Conservation (phyloP, 345 rosid genomes). For the Rhizophora mangle region DNA sequence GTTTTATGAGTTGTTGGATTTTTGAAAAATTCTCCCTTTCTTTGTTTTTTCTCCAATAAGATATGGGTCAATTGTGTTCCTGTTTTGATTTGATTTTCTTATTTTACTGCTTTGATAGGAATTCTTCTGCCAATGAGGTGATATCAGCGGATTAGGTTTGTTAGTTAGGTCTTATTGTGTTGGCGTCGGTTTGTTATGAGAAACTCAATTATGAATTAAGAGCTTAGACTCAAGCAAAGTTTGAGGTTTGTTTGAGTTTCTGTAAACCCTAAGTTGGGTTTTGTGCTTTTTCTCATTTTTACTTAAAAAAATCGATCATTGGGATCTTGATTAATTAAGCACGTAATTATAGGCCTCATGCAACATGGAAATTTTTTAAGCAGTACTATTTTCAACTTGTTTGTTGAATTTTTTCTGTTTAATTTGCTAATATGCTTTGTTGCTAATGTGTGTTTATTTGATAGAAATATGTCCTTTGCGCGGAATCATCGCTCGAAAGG, state of each 20-base stretch:
- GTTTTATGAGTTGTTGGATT: background rate
- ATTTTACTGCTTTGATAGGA: too few species aligned
- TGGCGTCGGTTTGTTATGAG: too few species aligned
- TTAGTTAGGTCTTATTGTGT: too few species aligned
- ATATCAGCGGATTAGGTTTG: too few species aligned
- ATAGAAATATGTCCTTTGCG: conserved; percentile 48
- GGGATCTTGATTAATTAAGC: background rate
- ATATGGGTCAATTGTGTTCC: background rate
- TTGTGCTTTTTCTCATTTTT: too few species aligned
- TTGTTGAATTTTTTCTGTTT: background rate
- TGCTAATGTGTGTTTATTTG: background rate
- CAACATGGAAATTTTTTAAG: background rate
- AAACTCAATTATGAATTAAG: too few species aligned
- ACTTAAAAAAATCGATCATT: too few species aligned
- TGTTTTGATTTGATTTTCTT: too few species aligned
- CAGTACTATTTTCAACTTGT: background rate
- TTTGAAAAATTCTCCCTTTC: background rate
- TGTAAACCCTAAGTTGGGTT: too few species aligned
- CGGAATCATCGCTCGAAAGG: conserved; percentile 47
- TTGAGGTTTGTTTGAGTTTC: too few species aligned
- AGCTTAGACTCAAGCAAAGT: too few species aligned
- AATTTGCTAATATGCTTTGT: background rate
- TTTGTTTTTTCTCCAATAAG: background rate
- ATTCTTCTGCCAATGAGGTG: too few species aligned
- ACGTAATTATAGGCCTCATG: background rate